Percentiles rank a stretch among this genome's conserved stretches.
These are phyloP conservation scores for Polychaeton citri DNA, from an alignment of 2,329 filamentous ascomycete species.

Conservation along the genomic window DNA sequence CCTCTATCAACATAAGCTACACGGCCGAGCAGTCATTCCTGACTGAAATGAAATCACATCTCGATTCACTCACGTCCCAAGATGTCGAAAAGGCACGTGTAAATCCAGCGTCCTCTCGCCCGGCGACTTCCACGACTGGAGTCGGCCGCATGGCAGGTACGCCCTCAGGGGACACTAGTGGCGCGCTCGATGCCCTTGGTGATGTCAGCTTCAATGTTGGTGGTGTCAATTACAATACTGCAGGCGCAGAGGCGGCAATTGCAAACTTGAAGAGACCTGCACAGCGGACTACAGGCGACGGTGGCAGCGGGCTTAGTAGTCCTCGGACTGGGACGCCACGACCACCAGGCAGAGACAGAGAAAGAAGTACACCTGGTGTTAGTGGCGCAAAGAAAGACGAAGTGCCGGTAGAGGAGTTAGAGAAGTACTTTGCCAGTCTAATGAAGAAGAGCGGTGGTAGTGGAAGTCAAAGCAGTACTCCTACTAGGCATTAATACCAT, in stretches of 20 bases:
- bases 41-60: constrained; percentile 38
- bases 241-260: constrained; percentile 19
- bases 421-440: constrained; percentile 46
- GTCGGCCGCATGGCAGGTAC: constrained; percentile 9
- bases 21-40: constrained; percentile 22
- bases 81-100: constrained; percentile 31
- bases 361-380: constrained; percentile 2
- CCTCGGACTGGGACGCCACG: constrained; percentile 7
- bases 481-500: constrained; percentile 4
- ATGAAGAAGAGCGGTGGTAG: constrained; percentile 36
- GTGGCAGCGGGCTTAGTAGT: not conserved
- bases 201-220: constrained; percentile 71
- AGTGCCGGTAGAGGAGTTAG: constrained; percentile 40
- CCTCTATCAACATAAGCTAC: constrained; percentile 19
- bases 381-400: constrained; percentile 40
- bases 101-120: constrained; percentile 6
- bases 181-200: constrained; percentile 19
- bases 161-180: constrained; percentile 23
- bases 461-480: constrained; percentile 5
- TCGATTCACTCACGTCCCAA: constrained; percentile 60
- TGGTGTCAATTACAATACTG: constrained; percentile 56
- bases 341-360: constrained; percentile 9
- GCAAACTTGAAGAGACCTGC: constrained; percentile 17
- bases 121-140: constrained; percentile 9
- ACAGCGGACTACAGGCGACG: constrained; percentile 1